phyloP scores from a whole-genome alignment of 768 basidiomycete species.

The Ramaria rubella region DNA sequence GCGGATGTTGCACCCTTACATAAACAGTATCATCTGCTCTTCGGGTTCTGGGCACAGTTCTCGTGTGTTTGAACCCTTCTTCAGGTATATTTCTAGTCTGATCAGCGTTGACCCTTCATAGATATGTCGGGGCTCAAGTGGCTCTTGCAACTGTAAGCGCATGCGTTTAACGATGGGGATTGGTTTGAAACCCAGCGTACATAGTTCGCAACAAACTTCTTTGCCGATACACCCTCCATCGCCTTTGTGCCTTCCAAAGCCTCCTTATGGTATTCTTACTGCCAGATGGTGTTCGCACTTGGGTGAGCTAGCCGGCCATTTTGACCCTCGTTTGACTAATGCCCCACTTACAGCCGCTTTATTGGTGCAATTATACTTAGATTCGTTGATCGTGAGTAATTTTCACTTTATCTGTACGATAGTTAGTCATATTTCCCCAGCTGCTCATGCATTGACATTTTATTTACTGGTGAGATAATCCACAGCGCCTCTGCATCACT shows the following conservation, averaged over 20 bases:
- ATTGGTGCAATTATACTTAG: conserved; percentile 54
- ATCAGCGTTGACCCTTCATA: neutral
- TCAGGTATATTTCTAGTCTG: neutral
- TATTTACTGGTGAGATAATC: conserved; percentile 5
- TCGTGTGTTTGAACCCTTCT: conserved; percentile 45
- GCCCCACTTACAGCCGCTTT: conserved; percentile 38
- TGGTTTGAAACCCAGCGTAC: neutral
- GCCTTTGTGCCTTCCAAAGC: conserved; percentile 46
- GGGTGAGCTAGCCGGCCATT: conserved; percentile 42
- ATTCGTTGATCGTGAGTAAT: conserved; percentile 53
- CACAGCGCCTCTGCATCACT: neutral
- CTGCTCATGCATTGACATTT: conserved; percentile 9
- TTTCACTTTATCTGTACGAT: neutral
- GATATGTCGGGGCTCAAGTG: conserved; percentile 52
- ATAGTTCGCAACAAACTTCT: conserved; percentile 62
- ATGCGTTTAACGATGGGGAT: neutral
- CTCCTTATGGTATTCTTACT: conserved; percentile 63
- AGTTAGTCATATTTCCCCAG: neutral
- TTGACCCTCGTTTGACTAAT: conserved; percentile 16
- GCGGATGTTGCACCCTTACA: conserved; percentile 47
- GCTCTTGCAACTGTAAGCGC: conserved; percentile 39
- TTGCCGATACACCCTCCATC: conserved; percentile 51
- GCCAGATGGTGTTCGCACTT: conserved; percentile 60
- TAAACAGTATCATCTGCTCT: conserved; percentile 63
- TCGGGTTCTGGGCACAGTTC: conserved; percentile 70